Base-by-base conservation (phyloP, 1,139 yeast genomes). In the Geotrichum carabidarum region DNA sequence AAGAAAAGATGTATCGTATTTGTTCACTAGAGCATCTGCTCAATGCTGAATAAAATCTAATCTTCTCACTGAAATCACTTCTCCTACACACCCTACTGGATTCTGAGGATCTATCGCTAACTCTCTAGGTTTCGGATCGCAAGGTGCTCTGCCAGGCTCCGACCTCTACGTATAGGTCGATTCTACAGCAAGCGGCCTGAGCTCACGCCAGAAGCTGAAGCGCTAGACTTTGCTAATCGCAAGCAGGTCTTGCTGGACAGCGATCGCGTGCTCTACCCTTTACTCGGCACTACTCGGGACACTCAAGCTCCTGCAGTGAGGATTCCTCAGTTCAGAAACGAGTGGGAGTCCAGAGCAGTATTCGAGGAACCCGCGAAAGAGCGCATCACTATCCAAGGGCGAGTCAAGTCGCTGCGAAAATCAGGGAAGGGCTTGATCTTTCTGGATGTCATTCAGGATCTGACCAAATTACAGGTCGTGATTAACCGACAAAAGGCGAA, bases 391-490 rank as follows among this genome's bases (percentile, higher is more conserved):
- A 53, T 78, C 1, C 83, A 81, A 60, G 95, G 95, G 0, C 77
- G 83, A 50, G 75, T 87, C 15, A 57, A 58, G 1, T 71, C 80
- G 18, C 76, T 87, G 0, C 68, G 95, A 35, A 77, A 75, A 56
- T 75, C 87, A 0, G 88, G 93, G 0, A 82, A 78, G 63, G 86
- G 82, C 2, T 77, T 87, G 71, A 71, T 79, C 46, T 87, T 87
- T 61, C 65, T 86, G 36, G 95, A 87, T 66, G 44, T 87, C 8
- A 64, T 73, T 0, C 93, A 86, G 63, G 91, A 84, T 62, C 73
- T 68, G 36, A 47, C 59, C 0, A 75, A 74, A 59, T 68, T 86
- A 1, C 95, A 87, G 65, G 64, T 85, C 0, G 81, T 86, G 64
- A 78, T 84, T 9, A 80, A 79, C 62, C 78, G 78, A 60, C 78